Conservation (phyloP, 2,329 filamentous ascomycete species). For the Daldinia sp. region DNA sequence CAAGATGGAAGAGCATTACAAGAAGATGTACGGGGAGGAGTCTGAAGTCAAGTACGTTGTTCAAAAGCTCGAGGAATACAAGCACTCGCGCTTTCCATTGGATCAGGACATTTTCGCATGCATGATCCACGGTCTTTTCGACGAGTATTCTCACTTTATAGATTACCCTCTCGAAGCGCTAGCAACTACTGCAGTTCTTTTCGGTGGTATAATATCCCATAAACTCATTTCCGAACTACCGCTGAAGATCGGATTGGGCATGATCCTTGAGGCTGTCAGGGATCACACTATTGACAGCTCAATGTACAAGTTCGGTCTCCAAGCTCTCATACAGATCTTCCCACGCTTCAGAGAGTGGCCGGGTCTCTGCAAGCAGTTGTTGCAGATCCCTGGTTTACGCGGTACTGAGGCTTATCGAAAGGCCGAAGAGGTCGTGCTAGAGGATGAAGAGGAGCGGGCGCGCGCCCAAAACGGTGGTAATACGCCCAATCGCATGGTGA, state of each 20-base stretch:
- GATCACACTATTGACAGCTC: constrained; percentile 83
- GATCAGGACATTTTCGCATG: constrained; percentile 97
- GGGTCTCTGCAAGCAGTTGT: constrained; percentile 86
- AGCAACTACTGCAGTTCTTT: constrained; percentile 93
- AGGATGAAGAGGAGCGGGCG: constrained; percentile 68
- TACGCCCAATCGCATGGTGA: constrained; percentile 48
- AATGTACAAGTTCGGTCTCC: constrained; percentile 98
- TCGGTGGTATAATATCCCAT: constrained; percentile 95
- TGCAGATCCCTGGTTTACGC: constrained; percentile 82
- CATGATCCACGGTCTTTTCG: constrained; percentile 98
- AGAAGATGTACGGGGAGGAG: constrained; percentile 95
- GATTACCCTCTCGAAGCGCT: constrained; percentile 97
- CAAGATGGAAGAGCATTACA: constrained; percentile 97
- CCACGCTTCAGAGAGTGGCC: constrained; percentile 90
- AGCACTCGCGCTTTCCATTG: constrained; percentile 80
- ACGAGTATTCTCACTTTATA: constrained; percentile 94
- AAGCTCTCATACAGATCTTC: constrained; percentile 89
- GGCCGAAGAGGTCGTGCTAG: constrained; percentile 80
- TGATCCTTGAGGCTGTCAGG: constrained; percentile 96
- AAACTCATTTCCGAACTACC: constrained; percentile 90
- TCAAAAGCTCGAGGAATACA: constrained; percentile 83
- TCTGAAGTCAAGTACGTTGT: constrained; percentile 87
- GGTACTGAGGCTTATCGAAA: constrained; percentile 85
- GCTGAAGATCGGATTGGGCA: constrained; percentile 90
- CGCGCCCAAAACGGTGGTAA: constrained; percentile 63